Conservation (phyloP, 495 filamentous ascomycete species). For the Podospora conica region DNA sequence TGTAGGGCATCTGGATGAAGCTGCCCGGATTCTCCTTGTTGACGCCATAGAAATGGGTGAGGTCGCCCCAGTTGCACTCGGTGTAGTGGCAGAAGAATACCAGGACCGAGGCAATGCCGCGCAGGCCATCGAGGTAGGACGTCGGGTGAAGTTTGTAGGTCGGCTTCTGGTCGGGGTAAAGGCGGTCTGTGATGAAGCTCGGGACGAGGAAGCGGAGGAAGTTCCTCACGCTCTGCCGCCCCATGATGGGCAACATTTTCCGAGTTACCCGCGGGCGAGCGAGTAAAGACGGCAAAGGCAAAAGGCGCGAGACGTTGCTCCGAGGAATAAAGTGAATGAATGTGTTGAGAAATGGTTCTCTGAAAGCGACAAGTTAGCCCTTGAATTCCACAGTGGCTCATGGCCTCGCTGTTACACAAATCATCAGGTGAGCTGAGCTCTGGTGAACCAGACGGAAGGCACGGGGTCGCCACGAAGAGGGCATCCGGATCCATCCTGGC, state of each 20-base stretch:
- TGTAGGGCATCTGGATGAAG: conserved; percentile 55
- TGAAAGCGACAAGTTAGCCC: neutral
- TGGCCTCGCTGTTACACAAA: neutral
- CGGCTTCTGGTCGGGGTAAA: conserved; percentile 28
- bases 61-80: conserved; percentile 34
- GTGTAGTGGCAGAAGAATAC: conserved; percentile 48
- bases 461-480: neutral
- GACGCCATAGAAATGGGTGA: conserved; percentile 37
- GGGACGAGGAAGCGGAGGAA: conserved; percentile 26
- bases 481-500: neutral
- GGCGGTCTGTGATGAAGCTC: conserved; percentile 27
- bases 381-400: neutral
- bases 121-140: conserved; percentile 49
- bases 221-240: neutral
- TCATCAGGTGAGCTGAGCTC: neutral
- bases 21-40: conserved; percentile 33
- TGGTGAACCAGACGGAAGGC: neutral
- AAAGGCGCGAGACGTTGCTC: neutral
- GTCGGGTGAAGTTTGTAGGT: conserved; percentile 36
- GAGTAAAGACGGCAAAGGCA: neutral
- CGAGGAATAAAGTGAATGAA: neutral
- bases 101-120: conserved; percentile 49
- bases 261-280: neutral
- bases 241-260: conserved; percentile 4
- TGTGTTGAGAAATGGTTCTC: neutral